Conservation (phyloP, 257 asterid species). For the Cruciata laevipes region DNA sequence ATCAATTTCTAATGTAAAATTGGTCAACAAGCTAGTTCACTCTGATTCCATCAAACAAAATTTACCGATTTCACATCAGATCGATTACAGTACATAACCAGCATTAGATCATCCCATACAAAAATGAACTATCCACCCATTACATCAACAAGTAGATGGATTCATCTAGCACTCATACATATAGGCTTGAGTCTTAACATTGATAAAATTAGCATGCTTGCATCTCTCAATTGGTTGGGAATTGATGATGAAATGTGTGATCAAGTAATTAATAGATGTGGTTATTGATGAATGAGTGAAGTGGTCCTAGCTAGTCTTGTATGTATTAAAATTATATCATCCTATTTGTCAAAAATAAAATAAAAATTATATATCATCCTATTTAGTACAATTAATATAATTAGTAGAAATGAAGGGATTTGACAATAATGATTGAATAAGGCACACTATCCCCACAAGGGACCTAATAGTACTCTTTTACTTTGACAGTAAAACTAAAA, state of each 20-base stretch:
- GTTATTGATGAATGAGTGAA: neutral
- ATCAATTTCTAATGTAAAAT: no score
- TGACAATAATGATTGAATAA: constrained; percentile 22
- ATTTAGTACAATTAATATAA: neutral
- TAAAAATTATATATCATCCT: neutral
- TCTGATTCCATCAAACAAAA: neutral
- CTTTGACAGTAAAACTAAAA: constrained; percentile 14
- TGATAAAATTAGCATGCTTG: no score
- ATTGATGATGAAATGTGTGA: neutral
- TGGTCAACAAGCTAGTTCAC: no score
- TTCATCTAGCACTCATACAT: neutral
- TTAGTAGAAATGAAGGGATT: constrained; percentile 7
- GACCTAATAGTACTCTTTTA: neutral
- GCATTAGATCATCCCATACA: neutral
- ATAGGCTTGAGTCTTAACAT: no score
- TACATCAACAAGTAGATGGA: neutral
- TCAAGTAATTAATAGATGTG: neutral
- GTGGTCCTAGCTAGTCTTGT: constrained; percentile 7
- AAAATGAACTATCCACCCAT: neutral
- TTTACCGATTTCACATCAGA: neutral
- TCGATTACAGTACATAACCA: neutral
- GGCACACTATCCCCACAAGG: constrained; percentile 9
- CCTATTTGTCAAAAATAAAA: neutral
- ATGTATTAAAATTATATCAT: constrained; percentile 5
- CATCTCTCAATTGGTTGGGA: no score